Evolutionary conservation across 2,329 filamentous ascomycete genomes (phyloP).

Genomic region (Botrytis porri): DNA sequence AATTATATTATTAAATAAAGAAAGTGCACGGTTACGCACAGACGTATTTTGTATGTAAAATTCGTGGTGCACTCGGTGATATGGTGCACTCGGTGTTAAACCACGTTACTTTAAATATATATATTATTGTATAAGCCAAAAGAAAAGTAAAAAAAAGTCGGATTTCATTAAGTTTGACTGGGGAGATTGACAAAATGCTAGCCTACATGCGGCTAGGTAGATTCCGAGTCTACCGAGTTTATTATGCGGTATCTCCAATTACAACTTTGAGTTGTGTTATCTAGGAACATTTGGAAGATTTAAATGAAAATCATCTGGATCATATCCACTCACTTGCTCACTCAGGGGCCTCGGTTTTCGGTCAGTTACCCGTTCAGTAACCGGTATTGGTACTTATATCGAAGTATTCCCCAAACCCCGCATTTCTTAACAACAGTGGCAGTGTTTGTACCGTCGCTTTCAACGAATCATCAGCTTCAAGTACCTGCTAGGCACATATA

Average conservation of each 20-base stretch:
- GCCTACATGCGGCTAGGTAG: too few species aligned
- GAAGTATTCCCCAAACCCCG: neutral
- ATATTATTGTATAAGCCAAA: too few species aligned
- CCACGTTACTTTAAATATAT: too few species aligned
- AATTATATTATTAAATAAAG: too few species aligned
- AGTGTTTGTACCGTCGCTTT: neutral
- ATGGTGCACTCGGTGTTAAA: too few species aligned
- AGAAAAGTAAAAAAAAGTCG: too few species aligned
- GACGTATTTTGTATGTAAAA: too few species aligned
- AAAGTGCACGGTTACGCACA: too few species aligned
- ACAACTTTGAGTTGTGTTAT: neutral
- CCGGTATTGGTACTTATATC: neutral
- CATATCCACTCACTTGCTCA: neutral
- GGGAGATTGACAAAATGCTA: too few species aligned
- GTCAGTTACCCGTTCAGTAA: neutral
- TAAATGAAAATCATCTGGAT: neutral
- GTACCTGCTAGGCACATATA: neutral
- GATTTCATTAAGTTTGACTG: too few species aligned
- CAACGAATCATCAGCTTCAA: neutral
- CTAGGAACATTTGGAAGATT: neutral
- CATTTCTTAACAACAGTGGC: neutral
- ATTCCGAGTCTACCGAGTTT: too few species aligned
- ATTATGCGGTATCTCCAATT: neutral
- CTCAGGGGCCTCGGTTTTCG: neutral
- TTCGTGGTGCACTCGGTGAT: too few species aligned